These are phyloP conservation scores for Eremothecium gossypii DNA, from an alignment of 1,139 yeast species.

Conservation along the genomic window DNA sequence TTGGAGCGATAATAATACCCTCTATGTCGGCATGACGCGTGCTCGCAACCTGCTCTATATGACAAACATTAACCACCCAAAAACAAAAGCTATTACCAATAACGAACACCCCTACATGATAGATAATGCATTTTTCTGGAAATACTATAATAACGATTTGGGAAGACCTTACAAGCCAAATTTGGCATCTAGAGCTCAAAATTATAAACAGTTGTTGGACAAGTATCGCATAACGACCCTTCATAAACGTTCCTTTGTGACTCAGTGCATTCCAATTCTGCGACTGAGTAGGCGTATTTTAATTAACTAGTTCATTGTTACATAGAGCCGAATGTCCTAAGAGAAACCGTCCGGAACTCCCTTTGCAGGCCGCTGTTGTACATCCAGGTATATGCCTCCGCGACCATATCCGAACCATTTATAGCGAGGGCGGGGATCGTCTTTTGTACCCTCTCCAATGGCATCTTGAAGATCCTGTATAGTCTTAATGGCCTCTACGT, in stretches of 20 bases:
- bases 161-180: neutral
- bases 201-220: too few relatives aligned
- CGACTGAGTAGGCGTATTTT: too few relatives aligned
- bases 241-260: too few relatives aligned
- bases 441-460: conserved; percentile 19
- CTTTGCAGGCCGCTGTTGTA: conserved; percentile 54
- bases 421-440: conserved; percentile 27
- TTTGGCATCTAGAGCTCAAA: too few relatives aligned
- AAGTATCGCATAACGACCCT: too few relatives aligned
- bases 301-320: too few relatives aligned
- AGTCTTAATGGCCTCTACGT: conserved; percentile 67
- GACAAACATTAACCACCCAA: conserved; percentile 24
- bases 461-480: conserved; percentile 55
- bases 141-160: conserved; percentile 23
- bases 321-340: neutral
- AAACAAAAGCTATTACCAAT: neutral
- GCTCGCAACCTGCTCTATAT: conserved; percentile 46
- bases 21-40: conserved; percentile 60
- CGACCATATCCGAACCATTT: conserved; percentile 62
- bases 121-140: conserved; percentile 20
- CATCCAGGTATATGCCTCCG: conserved; percentile 59
- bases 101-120: conserved; percentile 4
- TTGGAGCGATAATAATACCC: conserved; percentile 30
- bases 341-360: conserved; percentile 84
- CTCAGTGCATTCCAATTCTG: too few relatives aligned